Evolutionary conservation across 1,284 basidiomycete genomes (phyloP).

Genomic region (Naganishia albida): DNA sequence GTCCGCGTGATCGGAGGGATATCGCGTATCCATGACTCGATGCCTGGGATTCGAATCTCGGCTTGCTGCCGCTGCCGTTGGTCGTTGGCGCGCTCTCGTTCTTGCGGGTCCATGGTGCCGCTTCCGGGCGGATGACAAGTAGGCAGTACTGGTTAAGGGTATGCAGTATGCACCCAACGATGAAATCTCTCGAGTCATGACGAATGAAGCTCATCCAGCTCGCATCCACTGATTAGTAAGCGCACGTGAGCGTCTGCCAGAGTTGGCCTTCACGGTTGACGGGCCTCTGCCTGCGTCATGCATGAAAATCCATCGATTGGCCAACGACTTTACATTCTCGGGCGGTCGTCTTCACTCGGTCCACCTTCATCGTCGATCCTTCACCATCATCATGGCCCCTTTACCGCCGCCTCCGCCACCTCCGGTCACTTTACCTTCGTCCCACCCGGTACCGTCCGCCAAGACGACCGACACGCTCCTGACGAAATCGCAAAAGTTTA

Average conservation of each 20-base stretch:
- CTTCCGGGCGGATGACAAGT: not conserved
- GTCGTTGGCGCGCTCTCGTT: constrained; percentile 6
- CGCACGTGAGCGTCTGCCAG: not conserved
- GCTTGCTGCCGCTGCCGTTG: constrained; percentile 18
- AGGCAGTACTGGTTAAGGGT: too few relatives aligned
- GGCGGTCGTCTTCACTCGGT: not conserved
- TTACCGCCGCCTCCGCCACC: constrained; percentile 13
- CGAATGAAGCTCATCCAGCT: too few relatives aligned
- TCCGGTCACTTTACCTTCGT: constrained; percentile 17
- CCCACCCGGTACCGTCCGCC: constrained; percentile 29
- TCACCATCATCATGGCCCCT: constrained; percentile 23
- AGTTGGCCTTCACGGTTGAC: too few relatives aligned
- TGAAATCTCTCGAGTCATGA: not conserved
- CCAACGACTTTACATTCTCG: not conserved
- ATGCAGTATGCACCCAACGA: too few relatives aligned
- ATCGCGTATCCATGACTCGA: constrained; percentile 67
- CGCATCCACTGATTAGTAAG: too few relatives aligned
- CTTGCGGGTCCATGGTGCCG: constrained; percentile 5
- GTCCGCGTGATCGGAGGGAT: constrained; percentile 84
- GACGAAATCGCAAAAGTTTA: constrained; percentile 46
- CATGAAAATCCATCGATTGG: not conserved
- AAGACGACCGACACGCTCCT: constrained; percentile 39
- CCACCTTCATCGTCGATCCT: not conserved
- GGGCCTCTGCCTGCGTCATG: not conserved
- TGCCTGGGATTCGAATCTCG: constrained; percentile 29